Evolutionary conservation across 2,329 filamentous ascomycete species (phyloP), one percentile per base, ranked within the genome.

Genomic region (Aureobasidium sp.): DNA sequence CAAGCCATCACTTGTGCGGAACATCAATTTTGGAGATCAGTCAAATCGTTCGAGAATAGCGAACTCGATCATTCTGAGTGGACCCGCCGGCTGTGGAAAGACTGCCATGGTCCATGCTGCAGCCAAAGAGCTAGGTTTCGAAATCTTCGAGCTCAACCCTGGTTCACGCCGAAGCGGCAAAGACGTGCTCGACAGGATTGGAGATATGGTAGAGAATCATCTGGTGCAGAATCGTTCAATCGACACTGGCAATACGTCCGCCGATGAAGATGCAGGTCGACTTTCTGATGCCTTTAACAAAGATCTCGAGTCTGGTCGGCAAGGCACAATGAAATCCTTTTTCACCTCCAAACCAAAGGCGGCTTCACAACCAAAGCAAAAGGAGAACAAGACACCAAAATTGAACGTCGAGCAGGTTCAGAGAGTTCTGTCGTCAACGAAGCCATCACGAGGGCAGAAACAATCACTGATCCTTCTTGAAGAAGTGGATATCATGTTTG

Each of bases 181-280:
- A 66, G 93, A 98, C 62, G 83, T 98, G 42, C 67, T 95, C 29
- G 93, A 98, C 62, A 88, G 81, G 61, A 88, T 98, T 39, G 94
- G 93, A 35, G 90, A 98, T 68, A 97, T 98, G 91, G 93, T 90
- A 3, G 84, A 85, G 57, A 97, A 98, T 62, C 93, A 98, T 68
- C 78, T 95, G 1, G 91, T 98, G 17, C 82, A 83, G 58, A 76
- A 76, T 38, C 63, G 67, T 48, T 57, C 47, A 5, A 51, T 56
- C n/a, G 62, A 61, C 16, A 41, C 55, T 24, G 59, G 56, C 19
- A 62, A 64, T 21, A 25, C 56, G 8, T 60, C 60, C 17, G 57
- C 52, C 3, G 65, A 70, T 21, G 68, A 69, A 29, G 71, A 74
- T 14, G 60, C 64, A 2, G 66, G 66, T 38, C 62, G 59, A 0